Evolutionary conservation across 352 stramenopile genomes (phyloP).

Genomic region (Globisporangium polare): DNA sequence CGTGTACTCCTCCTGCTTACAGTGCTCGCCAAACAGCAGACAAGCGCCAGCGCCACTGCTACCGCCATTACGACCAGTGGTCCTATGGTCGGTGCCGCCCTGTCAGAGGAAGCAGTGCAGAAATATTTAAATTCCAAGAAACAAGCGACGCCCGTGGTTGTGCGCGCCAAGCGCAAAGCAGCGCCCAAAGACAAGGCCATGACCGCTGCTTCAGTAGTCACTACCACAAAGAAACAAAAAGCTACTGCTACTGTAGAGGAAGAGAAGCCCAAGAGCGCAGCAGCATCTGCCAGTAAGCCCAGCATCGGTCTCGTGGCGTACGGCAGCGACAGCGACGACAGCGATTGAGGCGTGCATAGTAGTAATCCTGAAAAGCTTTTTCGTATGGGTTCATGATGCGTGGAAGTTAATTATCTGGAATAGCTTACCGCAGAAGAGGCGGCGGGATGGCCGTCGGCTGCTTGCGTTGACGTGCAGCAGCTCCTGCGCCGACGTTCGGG

Average conservation of each 20-base stretch:
- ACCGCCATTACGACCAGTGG: not conserved
- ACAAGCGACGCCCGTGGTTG: slow-evolving; percentile 29
- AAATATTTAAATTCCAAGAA: slow-evolving; percentile 22
- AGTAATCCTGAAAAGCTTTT: not conserved
- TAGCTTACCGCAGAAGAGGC: slow-evolving; percentile 21
- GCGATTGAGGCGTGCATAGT: slow-evolving; percentile 11
- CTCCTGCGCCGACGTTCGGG: slow-evolving; percentile 22
- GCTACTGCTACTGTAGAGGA: slow-evolving; percentile 14
- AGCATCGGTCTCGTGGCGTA: slow-evolving; percentile 56
- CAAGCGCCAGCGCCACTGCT: slow-evolving; percentile 17
- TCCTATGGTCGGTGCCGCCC: not conserved
- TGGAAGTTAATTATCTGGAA: no score
- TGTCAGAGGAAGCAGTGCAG: slow-evolving; percentile 15
- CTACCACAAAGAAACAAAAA: slow-evolving; percentile 16
- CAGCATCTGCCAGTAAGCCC: slow-evolving; percentile 2
- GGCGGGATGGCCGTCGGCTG: slow-evolving; percentile 13
- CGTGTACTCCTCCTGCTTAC: not conserved
- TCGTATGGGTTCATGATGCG: not conserved
- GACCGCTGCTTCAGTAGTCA: not conserved
- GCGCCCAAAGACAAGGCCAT: slow-evolving; percentile 8
- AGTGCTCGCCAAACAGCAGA: slow-evolving; percentile 58
- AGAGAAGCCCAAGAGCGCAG: slow-evolving; percentile 14
- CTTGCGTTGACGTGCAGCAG: slow-evolving; percentile 20
- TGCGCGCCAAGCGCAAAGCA: slow-evolving; percentile 57
- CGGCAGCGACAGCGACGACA: slow-evolving; percentile 69